Evolutionary conservation across 2,329 filamentous ascomycete genomes (phyloP).

Genomic region (Botryosphaeria dothidea): DNA sequence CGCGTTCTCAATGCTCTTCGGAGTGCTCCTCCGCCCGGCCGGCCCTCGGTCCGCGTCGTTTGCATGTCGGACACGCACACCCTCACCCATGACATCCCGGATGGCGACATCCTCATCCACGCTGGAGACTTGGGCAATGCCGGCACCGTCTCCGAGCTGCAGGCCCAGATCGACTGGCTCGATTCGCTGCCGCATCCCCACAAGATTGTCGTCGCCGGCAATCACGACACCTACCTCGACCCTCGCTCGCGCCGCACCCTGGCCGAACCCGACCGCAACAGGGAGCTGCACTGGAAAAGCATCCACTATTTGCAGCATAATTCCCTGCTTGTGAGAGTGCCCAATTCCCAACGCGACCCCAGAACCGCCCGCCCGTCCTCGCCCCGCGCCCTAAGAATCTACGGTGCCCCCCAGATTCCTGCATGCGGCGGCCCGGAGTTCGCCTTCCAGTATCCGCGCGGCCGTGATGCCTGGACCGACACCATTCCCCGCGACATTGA

Average conservation of each 20-base stretch:
- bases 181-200: constrained; percentile 70
- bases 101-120: constrained; percentile 84
- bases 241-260: constrained; percentile 56
- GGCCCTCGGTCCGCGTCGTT: constrained; percentile 69
- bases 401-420: constrained; percentile 80
- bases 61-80: constrained; percentile 91
- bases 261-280: constrained; percentile 54
- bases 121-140: constrained; percentile 80
- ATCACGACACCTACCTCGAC: constrained; percentile 88
- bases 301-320: constrained; percentile 77
- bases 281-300: constrained; percentile 63
- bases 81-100: constrained; percentile 61
- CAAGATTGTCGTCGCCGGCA: constrained; percentile 82
- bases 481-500: constrained; percentile 73
- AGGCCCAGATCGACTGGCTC: constrained; percentile 84
- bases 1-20: constrained; percentile 66
- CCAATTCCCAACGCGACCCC: constrained; percentile 17
- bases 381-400: constrained; percentile 65
- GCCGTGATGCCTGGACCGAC: constrained; percentile 69
- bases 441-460: constrained; percentile 74
- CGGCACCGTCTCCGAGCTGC: constrained; percentile 72
- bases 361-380: constrained; percentile 35
- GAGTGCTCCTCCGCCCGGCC: constrained; percentile 61
- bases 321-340: constrained; percentile 63
- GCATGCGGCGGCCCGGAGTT: constrained; percentile 69